Percentiles rank a stretch among this genome's conserved stretches.
phyloP scores from a whole-genome alignment of 768 basidiomycete species.

The Hypholoma sublateritium region DNA sequence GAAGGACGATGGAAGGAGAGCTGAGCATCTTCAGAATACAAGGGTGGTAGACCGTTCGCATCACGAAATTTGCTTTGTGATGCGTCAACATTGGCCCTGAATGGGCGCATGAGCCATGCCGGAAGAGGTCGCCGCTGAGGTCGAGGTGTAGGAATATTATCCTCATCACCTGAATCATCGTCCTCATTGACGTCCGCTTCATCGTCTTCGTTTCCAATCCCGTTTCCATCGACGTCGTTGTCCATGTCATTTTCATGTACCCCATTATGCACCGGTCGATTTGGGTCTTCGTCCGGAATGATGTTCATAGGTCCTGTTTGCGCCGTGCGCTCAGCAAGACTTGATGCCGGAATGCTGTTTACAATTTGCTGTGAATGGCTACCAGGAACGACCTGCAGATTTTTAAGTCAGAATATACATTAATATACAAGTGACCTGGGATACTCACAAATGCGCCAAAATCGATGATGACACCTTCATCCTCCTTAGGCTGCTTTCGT shows the following conservation, averaged over 20 bases:
- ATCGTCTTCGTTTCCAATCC: not conserved
- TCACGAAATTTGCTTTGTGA: not conserved
- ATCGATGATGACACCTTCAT: too few relatives aligned
- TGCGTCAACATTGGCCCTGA: not conserved
- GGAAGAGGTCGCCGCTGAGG: not conserved
- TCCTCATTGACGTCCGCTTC: constrained; percentile 1
- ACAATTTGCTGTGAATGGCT: too few relatives aligned
- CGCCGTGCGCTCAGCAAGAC: too few relatives aligned
- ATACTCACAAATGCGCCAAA: too few relatives aligned
- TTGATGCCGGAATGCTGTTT: too few relatives aligned
- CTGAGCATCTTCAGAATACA: not conserved
- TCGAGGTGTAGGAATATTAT: not conserved
- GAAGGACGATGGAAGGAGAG: constrained; percentile 3
- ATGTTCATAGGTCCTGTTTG: not conserved
- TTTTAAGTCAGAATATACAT: too few relatives aligned
- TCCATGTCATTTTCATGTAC: not conserved
- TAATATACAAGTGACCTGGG: too few relatives aligned
- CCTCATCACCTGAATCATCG: not conserved
- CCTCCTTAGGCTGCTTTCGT: too few relatives aligned
- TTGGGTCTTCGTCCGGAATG: constrained; percentile 8
- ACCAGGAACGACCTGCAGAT: too few relatives aligned
- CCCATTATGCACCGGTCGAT: not conserved
- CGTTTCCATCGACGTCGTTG: not conserved
- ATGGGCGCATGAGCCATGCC: not conserved
- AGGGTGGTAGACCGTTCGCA: not conserved